Evolutionary conservation across 2,329 filamentous ascomycete genomes (phyloP).

Genomic region (Aspergillus ochraceus): DNA sequence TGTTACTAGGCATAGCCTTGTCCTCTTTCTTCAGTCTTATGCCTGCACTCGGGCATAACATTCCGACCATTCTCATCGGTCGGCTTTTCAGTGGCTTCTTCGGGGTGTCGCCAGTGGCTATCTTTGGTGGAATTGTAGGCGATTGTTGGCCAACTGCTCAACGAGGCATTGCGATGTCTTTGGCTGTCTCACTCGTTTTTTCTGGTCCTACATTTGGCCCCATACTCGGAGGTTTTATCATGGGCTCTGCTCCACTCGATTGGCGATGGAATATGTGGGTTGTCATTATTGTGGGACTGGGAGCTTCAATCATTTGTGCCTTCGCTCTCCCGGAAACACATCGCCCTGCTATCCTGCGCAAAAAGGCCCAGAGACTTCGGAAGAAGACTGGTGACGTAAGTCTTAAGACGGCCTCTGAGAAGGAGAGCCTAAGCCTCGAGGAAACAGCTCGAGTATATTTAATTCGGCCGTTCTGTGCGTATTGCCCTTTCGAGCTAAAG

Average conservation of each 20-base stretch:
- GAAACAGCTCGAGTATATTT: too few species aligned
- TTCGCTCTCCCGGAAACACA: not conserved
- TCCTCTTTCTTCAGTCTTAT: conserved; percentile 56
- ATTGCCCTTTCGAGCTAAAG: too few species aligned
- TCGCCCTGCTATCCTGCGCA: not conserved
- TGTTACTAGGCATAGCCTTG: conserved; percentile 54
- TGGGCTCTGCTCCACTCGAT: not conserved
- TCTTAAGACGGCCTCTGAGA: not conserved
- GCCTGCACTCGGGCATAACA: conserved; percentile 54
- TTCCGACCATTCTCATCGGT: conserved; percentile 41
- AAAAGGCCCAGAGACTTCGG: too few species aligned
- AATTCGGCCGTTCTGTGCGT: too few species aligned
- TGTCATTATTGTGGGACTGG: not conserved
- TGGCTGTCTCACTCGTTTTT: conserved; percentile 2
- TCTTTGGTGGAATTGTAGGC: conserved; percentile 43
- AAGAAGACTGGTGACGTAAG: not conserved
- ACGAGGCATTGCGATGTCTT: too few species aligned
- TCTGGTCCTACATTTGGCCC: not conserved
- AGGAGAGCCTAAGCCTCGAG: too few species aligned
- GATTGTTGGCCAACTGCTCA: conserved; percentile 35
- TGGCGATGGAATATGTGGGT: conserved; percentile 3
- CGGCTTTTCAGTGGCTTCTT: conserved; percentile 48
- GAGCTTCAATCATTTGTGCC: not conserved
- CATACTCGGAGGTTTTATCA: not conserved
- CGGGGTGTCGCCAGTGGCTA: conserved; percentile 42